A percentile compares a stretch with the other conserved stretches of the same genome.
Conservation (phyloP, 225 moss, liverwort and hornwort species). For the Asterella californica region DNA sequence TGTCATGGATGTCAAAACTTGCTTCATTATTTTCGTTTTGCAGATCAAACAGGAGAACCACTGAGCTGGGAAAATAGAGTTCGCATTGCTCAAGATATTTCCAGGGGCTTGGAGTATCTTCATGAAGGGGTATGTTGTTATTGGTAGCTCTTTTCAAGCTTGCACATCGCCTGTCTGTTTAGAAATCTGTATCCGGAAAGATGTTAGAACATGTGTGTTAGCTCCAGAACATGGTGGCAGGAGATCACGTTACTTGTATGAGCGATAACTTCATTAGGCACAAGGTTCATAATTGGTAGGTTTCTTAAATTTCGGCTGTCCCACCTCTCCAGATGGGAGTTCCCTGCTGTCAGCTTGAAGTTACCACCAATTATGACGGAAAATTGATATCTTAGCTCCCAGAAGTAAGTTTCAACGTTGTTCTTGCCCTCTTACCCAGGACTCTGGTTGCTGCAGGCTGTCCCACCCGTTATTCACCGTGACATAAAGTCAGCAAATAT, state of each 20-base stretch:
- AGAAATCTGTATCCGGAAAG: no score
- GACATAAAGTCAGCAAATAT: constrained; percentile 97
- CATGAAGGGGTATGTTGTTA: constrained; percentile 74
- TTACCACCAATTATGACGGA: neutral
- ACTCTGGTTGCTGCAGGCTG: constrained; percentile 54
- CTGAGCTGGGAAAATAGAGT: constrained; percentile 89
- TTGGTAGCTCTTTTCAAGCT: neutral
- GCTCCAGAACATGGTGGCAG: neutral
- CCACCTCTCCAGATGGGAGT: neutral
- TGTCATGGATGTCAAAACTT: neutral
- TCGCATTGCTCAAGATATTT: constrained; percentile 87
- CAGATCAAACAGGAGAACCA: constrained; percentile 62
- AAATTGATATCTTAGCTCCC: neutral
- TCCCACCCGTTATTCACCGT: constrained; percentile 88
- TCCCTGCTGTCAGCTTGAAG: neutral
- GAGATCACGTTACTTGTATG: neutral
- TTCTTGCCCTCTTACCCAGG: neutral
- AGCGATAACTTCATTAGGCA: neutral
- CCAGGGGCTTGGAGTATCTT: constrained; percentile 91
- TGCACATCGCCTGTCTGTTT: neutral
- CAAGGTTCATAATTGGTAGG: neutral
- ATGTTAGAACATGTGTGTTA: neutral
- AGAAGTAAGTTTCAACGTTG: neutral
- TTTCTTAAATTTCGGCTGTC: neutral
- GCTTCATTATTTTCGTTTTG: neutral